Evolutionary conservation across 805 yeast species (phyloP), one percentile per base, ranked within the genome.

Genomic region (Yarrowia sp.): DNA sequence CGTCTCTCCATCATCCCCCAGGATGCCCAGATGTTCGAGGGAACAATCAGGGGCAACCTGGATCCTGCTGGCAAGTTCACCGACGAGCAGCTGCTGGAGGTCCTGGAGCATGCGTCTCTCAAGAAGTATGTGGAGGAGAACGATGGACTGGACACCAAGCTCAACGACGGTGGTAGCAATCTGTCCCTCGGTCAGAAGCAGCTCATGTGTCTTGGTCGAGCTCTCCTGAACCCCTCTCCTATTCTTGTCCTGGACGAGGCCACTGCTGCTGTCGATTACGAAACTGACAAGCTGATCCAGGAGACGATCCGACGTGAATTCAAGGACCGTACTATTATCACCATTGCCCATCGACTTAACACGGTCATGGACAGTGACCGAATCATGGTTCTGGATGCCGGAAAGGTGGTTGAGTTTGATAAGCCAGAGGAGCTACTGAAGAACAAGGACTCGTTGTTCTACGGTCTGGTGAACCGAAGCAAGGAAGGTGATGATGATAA

Each of bases 171-270:
- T 55, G 96, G 96, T 6, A 75, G 86, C 9, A 90, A 88, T 70
- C 75, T 90, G 62, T 87, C 94, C 6, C 83, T 86, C 24, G 96
- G 96, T 10, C 96, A 90, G 74, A 80, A 88, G 66, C 96, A 90
- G 72, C 76, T 90, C 62, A 76, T 89, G 68, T 88, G 96, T 10
- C 79, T 88, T 63, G 90, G 92, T 3, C 79, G 96, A 68, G 92
- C 96, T 0, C 77, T 89, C 67, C 85, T 88, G 22, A 78, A 87
- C 65, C 78, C 83, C 42, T 79, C 92, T 1, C 84, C 81, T 71
- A 83, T 88, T 63, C 77, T 88, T 62, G 87, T 89, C 61, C 73
- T 88, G 61, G 96, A 89, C 71, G 96, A 89, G 72, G 96, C 86
- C 1, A 82, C 86, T 0, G 91, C 96, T 0, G 85, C 92, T 16